Evolutionary conservation across 371 early-diverging fungal genomes (phyloP), one percentile per base, ranked within the genome.

Genomic region (Sporodiniella umbellata): DNA sequence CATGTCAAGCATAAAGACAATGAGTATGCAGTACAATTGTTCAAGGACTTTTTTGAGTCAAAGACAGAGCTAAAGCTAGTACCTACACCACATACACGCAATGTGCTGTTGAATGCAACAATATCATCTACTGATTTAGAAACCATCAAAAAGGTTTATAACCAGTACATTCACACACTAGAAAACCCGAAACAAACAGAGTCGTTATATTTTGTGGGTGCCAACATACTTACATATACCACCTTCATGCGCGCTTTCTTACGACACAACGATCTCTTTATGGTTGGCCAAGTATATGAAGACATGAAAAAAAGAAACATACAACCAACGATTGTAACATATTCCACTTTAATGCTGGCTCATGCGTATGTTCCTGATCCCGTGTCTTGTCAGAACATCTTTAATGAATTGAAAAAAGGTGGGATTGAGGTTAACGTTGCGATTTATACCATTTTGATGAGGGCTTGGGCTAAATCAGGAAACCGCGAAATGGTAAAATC

Each of bases 191-290:
- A 47, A 8, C 42, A 37, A 17, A 53, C 44, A 1, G 21, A 25
- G 12, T 15, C 42, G 17, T 30, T 50, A 4, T 42, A 64, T 7
- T 64, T 62, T 28, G 15, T 61, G 2, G 61, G 59, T 25, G 51
- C 71, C 10, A 64, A 58, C 39, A 71, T 70, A 8, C 68, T 59
- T 49, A 68, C 68, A 8, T 76, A 64, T 46, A 76, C 72, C 10
- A 53, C 58, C 2, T 76, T 76, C 49, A 76, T 76, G 77, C 68
- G 77, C 22, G 70, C 77, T 8, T 76, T 72, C 33, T 48, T 76
- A 31, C 72, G 73, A 8, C 66, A 60, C 11, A 48, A 67, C 40
- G 63, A 56, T 21, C 38, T 68, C 3, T 42, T 48, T 7, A 70
- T 70, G 68, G 73, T 72, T 22, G 60, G 59, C 19, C 59, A 62